These are phyloP conservation scores for Vigna mungo DNA, from an alignment of 306 rosid species.

Conservation along the genomic window DNA sequence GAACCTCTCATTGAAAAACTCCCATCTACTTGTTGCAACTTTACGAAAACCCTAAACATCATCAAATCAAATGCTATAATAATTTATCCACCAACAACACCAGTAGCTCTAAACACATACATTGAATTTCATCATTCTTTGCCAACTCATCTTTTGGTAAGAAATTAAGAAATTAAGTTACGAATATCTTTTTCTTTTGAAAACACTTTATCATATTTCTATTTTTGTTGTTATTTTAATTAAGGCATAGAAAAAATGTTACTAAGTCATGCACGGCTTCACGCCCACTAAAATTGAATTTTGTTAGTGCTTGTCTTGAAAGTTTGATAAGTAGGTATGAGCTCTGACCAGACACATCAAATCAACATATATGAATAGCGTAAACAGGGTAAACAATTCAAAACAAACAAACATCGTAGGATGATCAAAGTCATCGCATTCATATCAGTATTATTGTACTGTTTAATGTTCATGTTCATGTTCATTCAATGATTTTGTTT, in stretches of 20 bases:
- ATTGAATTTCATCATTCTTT: neutral
- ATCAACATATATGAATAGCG: too few species aligned
- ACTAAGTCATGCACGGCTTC: slow-evolving; percentile 9
- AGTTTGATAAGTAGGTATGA: neutral
- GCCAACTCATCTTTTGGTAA: neutral
- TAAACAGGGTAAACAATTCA: neutral
- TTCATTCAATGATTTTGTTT: too few species aligned
- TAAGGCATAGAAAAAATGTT: neutral
- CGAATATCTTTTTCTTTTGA: too few species aligned
- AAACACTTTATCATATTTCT: too few species aligned
- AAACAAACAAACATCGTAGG: neutral
- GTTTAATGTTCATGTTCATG: too few species aligned
- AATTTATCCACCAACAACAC: neutral
- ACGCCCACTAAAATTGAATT: slow-evolving; percentile 36
- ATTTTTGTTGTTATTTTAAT: too few species aligned
- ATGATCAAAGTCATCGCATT: neutral
- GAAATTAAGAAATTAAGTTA: too few species aligned
- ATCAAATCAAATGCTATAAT: neutral
- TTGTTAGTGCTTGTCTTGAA: neutral
- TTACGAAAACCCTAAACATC: slow-evolving; percentile 79
- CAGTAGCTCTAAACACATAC: neutral
- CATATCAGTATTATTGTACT: neutral
- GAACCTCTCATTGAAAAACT: slow-evolving; percentile 81
- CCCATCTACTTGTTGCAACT: slow-evolving; percentile 85
- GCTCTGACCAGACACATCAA: neutral